Base-by-base conservation (phyloP, 1,139 yeast species). In the Nakaseomyces nivariensis region DNA sequence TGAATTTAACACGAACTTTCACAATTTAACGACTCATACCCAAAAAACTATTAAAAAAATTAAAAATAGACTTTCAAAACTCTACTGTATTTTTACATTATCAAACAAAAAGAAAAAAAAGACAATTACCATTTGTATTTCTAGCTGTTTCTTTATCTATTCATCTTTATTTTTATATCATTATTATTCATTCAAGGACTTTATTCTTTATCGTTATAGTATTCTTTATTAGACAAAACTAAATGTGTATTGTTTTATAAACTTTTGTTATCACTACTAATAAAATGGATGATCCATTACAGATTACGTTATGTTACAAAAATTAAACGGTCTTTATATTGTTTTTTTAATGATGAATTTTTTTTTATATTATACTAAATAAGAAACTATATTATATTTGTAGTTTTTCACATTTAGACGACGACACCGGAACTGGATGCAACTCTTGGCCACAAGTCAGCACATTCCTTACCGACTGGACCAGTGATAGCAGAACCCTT, bases 341-440 rank as follows among this genome's bases (percentile, higher is more conserved):
- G 9, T 11, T 38, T 27, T 41, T 41, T 41, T 41, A 41, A 41
- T 41, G 44, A 41, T 38, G 34, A 29, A 33, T 33, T 33, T 33
- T 38, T 25, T 41, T 41, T 41, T 41, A 41, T 41, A 29, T 41
- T 41, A 29, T 27, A 41, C 44, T 41, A 41, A 41, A 41, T 27
- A 41, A 29, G 44, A 41, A 41, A 41, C 44, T 41, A 41, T 41
- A 24, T 41, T 29, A 10, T 41, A 27, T 27, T 25, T 24, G n/a
- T 17, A 13, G 24, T 37, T 37, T 27, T 4, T 41, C n/a, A 29
- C 44, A 41, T 41, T 78, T 90, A 92, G 74, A 89, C 99, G 77
- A 94, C 98, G 75, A 94, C 98, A 87, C 98, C 98, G 70, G 98
- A 94, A 92, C 89, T 89, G 68, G 97, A 89, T 73, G 99, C 98